phyloP scores from a whole-genome alignment of 257 asterid genomes.

The Striga asiatica region DNA sequence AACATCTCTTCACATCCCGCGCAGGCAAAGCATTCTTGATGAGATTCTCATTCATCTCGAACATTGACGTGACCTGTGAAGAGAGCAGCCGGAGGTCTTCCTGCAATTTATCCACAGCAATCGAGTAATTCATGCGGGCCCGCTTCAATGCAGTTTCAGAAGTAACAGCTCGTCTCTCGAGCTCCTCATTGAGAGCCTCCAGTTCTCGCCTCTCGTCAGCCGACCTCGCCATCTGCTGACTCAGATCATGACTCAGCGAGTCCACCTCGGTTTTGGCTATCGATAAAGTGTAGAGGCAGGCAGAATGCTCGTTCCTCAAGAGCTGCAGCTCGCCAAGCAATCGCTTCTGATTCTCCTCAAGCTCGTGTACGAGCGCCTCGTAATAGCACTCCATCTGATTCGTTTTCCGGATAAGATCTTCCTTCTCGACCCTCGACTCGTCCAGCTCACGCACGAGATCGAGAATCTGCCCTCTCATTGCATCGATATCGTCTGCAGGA shows the following conservation, averaged over 20 bases:
- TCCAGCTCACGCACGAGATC: conserved; percentile 87
- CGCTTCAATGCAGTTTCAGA: conserved; percentile 84
- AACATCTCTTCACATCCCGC: conserved; percentile 24
- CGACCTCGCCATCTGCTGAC: conserved; percentile 43
- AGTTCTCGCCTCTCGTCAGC: conserved; percentile 55
- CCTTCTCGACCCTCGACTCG: conserved; percentile 82
- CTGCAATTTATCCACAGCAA: conserved; percentile 88
- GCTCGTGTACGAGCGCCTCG: conserved; percentile 84
- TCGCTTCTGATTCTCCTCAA: conserved; percentile 91
- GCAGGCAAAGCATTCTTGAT: conserved; percentile 74
- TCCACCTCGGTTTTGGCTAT: conserved; percentile 58
- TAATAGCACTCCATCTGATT: conserved; percentile 91
- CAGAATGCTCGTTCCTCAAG: conserved; percentile 66
- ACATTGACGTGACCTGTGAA: conserved; percentile 87
- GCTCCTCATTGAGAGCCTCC: conserved; percentile 64
- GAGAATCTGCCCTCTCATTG: conserved; percentile 65
- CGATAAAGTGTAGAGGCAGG: conserved; percentile 61
- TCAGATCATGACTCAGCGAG: conserved; percentile 46
- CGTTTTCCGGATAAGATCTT: conserved; percentile 63
- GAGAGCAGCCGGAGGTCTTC: conserved; percentile 95
- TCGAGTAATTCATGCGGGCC: conserved; percentile 86
- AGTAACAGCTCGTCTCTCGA: conserved; percentile 59
- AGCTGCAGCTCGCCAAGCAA: conserved; percentile 70
- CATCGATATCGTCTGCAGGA: conserved; percentile 57
- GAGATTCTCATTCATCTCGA: conserved; percentile 75